Conservation (phyloP, 2,329 filamentous ascomycete genomes). For the Venturia effusa region DNA sequence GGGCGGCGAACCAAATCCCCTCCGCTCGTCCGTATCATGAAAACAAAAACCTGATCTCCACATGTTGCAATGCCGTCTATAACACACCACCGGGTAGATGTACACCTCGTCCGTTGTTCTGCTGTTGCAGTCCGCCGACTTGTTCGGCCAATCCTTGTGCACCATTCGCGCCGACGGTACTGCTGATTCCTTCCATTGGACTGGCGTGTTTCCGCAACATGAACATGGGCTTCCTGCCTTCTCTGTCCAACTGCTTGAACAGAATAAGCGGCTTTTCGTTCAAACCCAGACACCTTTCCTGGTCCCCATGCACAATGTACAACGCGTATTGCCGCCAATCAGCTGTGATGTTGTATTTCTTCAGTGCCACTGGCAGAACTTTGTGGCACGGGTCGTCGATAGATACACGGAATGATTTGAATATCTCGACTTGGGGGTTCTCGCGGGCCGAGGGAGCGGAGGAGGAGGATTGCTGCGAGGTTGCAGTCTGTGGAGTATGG, state of each 20-base stretch:
- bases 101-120: constrained; percentile 3
- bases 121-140: neutral
- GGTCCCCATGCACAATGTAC: constrained; percentile 98
- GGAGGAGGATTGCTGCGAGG: constrained; percentile 7
- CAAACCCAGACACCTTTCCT: constrained; percentile 83
- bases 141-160: constrained; percentile 3
- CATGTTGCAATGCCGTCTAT: neutral
- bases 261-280: constrained; percentile 91
- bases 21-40: neutral
- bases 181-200: constrained; percentile 30
- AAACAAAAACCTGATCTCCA: neutral
- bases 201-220: constrained; percentile 72
- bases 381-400: constrained; percentile 98
- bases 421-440: constrained; percentile 70
- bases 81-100: constrained; percentile 10
- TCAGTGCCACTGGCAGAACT: constrained; percentile 86
- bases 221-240: constrained; percentile 98
- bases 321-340: constrained; percentile 96
- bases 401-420: constrained; percentile 96
- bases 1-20: neutral
- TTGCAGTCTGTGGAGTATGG: neutral
- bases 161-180: constrained; percentile 4
- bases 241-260: constrained; percentile 94
- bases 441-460: constrained; percentile 14
- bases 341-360: constrained; percentile 97